Conservation (phyloP, 306 rosid species). For the Castanea crenata region DNA sequence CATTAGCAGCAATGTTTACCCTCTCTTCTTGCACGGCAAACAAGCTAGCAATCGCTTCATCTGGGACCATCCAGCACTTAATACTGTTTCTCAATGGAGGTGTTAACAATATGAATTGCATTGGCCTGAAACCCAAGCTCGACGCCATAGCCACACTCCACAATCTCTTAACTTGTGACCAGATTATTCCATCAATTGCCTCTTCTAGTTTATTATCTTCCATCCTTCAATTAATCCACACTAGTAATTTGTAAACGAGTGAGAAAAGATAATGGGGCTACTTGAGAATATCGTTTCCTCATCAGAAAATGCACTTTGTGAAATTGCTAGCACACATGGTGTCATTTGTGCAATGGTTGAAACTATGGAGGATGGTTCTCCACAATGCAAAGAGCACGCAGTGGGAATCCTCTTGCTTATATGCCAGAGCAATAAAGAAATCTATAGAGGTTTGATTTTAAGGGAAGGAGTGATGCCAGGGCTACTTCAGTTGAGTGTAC, state of each 20-base stretch:
- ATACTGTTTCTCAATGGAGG: constrained; percentile 32
- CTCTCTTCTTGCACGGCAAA: constrained; percentile 78
- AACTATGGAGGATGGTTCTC: constrained; percentile 65
- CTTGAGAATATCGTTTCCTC: constrained; percentile 54
- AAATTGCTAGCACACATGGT: constrained; percentile 36
- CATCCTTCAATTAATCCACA: constrained; percentile 45
- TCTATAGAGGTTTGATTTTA: constrained; percentile 58
- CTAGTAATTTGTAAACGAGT: too few species aligned
- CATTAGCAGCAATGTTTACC: constrained; percentile 52
- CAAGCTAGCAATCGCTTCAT: constrained; percentile 56
- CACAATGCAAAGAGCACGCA: constrained; percentile 59
- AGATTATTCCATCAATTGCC: constrained; percentile 43
- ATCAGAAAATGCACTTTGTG: constrained; percentile 50
- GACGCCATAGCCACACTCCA: constrained; percentile 70
- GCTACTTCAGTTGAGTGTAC: constrained; percentile 71
- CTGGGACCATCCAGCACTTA: constrained; percentile 52
- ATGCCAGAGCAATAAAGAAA: constrained; percentile 72
- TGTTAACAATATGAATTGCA: neutral
- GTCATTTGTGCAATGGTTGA: constrained; percentile 59
- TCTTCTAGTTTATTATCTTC: constrained; percentile 45
- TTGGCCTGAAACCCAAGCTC: constrained; percentile 47
- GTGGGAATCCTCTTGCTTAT: constrained; percentile 54
- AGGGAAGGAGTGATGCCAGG: constrained; percentile 81
- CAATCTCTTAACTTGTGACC: constrained; percentile 64
- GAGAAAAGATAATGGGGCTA: constrained; percentile 53